phyloP scores from a whole-genome alignment of 1,284 basidiomycete genomes.

The Tilletia setariae region DNA sequence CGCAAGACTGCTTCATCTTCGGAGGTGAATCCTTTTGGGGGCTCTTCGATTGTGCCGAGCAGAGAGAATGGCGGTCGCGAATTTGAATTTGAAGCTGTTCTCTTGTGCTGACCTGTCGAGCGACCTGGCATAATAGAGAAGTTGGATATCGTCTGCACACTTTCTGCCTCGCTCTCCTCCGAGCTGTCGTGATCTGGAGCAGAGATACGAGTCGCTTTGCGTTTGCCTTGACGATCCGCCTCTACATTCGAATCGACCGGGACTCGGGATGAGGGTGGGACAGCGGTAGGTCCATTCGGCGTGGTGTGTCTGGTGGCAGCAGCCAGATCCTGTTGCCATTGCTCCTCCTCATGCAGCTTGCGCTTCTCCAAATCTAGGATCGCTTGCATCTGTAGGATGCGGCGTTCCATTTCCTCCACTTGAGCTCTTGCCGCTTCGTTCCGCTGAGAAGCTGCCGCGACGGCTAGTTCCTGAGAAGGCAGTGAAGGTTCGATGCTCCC shows the following conservation, averaged over 20 bases:
- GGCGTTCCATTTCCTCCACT: conserved; percentile 7
- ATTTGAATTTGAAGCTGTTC: not conserved
- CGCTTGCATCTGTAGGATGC: conserved; percentile 3
- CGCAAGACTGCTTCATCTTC: not conserved
- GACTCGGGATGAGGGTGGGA: not conserved
- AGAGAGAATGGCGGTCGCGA: not conserved
- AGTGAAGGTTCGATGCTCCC: conserved; percentile 2
- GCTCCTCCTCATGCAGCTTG: conserved; percentile 11
- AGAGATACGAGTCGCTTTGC: not conserved
- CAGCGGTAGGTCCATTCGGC: not conserved
- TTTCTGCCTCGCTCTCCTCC: conserved; percentile 11
- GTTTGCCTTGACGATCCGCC: conserved; percentile 1
- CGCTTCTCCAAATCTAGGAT: conserved; percentile 6
- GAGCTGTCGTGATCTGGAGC: not conserved
- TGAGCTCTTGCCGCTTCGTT: not conserved
- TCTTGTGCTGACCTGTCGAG: not conserved
- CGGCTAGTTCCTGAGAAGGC: not conserved
- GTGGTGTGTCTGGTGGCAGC: not conserved
- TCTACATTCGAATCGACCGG: not conserved
- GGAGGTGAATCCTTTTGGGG: not conserved
- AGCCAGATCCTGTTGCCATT: conserved; percentile 11
- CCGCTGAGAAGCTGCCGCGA: not conserved
- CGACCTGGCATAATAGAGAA: conserved; percentile 2
- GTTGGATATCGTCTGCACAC: conserved; percentile 6
- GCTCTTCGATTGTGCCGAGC: not conserved